Base-by-base conservation (phyloP, 1,284 basidiomycete species). In the Ganoderma sinense region DNA sequence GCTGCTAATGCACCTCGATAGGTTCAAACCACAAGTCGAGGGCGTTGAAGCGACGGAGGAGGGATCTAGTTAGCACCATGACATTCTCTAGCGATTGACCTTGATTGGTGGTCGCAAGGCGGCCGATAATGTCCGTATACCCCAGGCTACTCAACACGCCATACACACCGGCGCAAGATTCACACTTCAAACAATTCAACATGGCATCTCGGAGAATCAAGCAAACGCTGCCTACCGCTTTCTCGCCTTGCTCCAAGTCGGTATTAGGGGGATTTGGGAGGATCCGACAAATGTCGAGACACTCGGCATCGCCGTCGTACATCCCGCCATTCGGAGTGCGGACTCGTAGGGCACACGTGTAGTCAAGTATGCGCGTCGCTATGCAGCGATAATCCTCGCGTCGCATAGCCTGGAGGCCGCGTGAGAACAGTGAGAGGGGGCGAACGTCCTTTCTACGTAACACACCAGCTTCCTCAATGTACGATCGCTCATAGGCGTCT, bases 381-480 rank as follows among this genome's bases (percentile, higher is more conserved):
- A 33, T 58, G 31, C 55, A 58, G 26, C 55, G 55, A 36, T 58
- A 20, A 18, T 33, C 55, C 31, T 58, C 31, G 31, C 55, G 55
- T 29, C 20, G 4, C 55, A 58, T 58, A 5, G 29, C 55, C 55
- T 58, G 55, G 16, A 20, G 31, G 4, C 16, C 8, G 14, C 4
- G 36, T 58, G 31, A 58, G 55, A 58, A 58, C 29, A 14, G 26
- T 26, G 18, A n/a, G 31, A 11, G 18, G 31, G 31, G n/a, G 31
- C 18, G 31, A 58, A 18, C 16, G 16, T 11, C 29, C 14, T 36
- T 36, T 36, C 11, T n/a, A 11, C 10, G 36, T 18, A 4, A 33
- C 55, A 14, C 55, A 58, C 55, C 31, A 58, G 55, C 55, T 58
- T 58, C 36, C 55, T 31, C 16, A n/a, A 58, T n/a, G 31, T 36